These are phyloP conservation scores for Thymus mandschuricus DNA, from an alignment of 257 asterid genomes.

Conservation along the genomic window DNA sequence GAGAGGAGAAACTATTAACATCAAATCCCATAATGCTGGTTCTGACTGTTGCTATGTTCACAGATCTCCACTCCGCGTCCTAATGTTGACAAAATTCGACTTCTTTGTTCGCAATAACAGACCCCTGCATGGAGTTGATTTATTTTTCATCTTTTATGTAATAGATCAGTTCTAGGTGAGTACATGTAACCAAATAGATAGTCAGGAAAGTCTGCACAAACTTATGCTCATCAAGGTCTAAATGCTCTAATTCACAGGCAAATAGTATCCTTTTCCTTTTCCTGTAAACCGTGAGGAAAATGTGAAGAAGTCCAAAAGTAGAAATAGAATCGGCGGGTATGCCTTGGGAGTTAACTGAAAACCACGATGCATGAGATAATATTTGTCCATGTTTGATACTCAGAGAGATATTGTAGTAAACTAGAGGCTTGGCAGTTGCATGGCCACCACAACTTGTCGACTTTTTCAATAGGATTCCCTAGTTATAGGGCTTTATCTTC, in stretches of 20 bases:
- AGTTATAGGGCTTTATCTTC: conserved; percentile 10
- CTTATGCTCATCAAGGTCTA: conserved; percentile 5
- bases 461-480: conserved; percentile 18
- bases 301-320: not conserved
- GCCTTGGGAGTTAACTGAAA: conserved; percentile 7
- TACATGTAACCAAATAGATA: not conserved
- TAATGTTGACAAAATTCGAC: not conserved
- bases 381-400: not conserved
- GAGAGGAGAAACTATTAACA: not conserved
- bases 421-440: conserved; percentile 1
- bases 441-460: conserved; percentile 1
- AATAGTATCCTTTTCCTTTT: conserved; percentile 9
- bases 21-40: conserved; percentile 20
- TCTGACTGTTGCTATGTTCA: not conserved
- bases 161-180: conserved; percentile 2
- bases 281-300: not conserved
- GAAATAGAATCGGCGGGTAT: not conserved
- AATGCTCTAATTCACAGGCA: not conserved
- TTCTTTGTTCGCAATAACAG: not conserved
- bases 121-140: not conserved
- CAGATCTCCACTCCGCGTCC: not conserved
- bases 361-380: not conserved
- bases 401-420: not conserved
- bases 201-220: not conserved
- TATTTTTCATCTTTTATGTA: conserved; percentile 1